A percentile compares a stretch with the other conserved stretches of the same genome.
phyloP scores from a whole-genome alignment of 768 basidiomycete species.

The Leccinum arenicola region DNA sequence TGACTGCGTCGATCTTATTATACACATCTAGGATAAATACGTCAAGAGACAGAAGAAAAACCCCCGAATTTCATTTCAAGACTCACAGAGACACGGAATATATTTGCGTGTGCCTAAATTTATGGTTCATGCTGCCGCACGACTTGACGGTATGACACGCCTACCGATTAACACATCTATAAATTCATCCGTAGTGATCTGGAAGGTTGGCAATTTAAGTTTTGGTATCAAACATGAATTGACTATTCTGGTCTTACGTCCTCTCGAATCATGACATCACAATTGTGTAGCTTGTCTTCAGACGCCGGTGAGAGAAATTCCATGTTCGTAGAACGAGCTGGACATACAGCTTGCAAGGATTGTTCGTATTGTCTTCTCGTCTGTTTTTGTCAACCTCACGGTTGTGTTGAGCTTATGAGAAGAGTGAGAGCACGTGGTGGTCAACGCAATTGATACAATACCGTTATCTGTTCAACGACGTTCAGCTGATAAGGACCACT shows the following conservation, averaged over 20 bases:
- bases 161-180: conserved; percentile 95
- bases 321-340: not conserved
- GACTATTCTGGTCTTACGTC: conserved; percentile 53
- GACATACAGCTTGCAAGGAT: conserved; percentile 83
- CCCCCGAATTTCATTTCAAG: not conserved
- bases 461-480: conserved; percentile 59
- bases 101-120: conserved; percentile 88
- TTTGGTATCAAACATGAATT: conserved; percentile 6
- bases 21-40: conserved; percentile 68
- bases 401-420: conserved; percentile 72
- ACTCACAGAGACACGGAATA: conserved; percentile 84
- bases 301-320: conserved; percentile 5
- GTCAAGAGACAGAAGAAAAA: not conserved
- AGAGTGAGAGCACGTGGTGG: not conserved
- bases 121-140: not conserved
- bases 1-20: conserved; percentile 94
- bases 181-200: conserved; percentile 96
- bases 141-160: conserved; percentile 4
- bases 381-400: conserved; percentile 90
- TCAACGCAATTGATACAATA: conserved; percentile 20
- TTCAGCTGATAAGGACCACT: not conserved
- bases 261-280: conserved; percentile 98
- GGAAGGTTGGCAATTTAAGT: not conserved
- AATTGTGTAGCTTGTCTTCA: conserved; percentile 85
- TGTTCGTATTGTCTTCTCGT: conserved; percentile 91